Evolutionary conservation across 108 stramenopile species (phyloP).

Genomic region (Pseudonitzschia pungens): DNA sequence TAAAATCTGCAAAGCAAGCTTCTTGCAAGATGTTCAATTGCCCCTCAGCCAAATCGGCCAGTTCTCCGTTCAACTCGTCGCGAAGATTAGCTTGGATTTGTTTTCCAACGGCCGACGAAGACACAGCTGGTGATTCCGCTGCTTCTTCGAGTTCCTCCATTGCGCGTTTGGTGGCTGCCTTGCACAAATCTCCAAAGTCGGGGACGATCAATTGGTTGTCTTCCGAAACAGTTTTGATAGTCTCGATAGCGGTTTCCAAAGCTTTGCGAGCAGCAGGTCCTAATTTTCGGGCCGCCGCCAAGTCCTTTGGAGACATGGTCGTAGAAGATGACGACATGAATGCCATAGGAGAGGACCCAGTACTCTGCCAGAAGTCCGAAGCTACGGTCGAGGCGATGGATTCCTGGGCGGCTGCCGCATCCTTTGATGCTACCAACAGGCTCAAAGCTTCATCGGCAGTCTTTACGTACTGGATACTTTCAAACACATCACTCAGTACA

Average conservation of each 20-base stretch:
- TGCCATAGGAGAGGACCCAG: constrained; percentile 30
- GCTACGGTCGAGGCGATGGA: constrained; percentile 28
- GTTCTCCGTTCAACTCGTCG: constrained; percentile 56
- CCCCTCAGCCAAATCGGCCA: constrained; percentile 54
- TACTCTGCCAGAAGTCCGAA: constrained; percentile 39
- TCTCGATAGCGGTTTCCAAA: constrained; percentile 39
- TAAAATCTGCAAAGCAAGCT: constrained; percentile 67
- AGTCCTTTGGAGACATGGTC: constrained; percentile 55
- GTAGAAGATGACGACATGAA: constrained; percentile 32
- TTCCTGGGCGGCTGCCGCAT: constrained; percentile 36
- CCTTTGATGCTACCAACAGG: constrained; percentile 40
- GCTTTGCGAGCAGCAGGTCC: constrained; percentile 53
- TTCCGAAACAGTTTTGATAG: constrained; percentile 29
- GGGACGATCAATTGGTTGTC: constrained; percentile 48
- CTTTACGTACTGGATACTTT: constrained; percentile 60
- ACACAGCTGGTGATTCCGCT: constrained; percentile 22
- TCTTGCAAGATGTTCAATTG: constrained; percentile 60
- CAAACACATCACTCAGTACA: constrained; percentile 65
- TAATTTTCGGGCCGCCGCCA: constrained; percentile 67
- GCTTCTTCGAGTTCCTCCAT: constrained; percentile 48
- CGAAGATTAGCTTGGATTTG: constrained; percentile 57
- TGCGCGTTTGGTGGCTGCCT: constrained; percentile 63
- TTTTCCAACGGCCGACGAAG: constrained; percentile 44
- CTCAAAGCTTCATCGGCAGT: constrained; percentile 49
- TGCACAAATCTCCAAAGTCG: constrained; percentile 75